Base-by-base conservation (phyloP, 371 early-diverging fungal genomes). In the Batrachochytrium dendrobatidis region DNA sequence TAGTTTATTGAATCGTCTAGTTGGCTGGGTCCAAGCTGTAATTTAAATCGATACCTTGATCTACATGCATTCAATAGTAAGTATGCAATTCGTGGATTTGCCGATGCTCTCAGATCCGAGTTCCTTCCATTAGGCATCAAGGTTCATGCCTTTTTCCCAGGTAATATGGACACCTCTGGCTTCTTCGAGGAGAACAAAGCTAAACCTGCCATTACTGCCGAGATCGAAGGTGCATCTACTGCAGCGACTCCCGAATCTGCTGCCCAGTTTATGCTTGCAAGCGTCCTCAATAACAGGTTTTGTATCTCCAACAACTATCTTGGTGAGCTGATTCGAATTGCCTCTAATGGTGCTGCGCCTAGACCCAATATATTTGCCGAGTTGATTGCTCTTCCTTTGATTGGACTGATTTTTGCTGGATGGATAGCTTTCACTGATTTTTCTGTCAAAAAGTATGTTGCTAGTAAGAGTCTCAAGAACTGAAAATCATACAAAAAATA, bases 131-230 rank as follows among this genome's bases (percentile, higher is more conserved):
- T 69, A 35, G 60, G 61, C 18, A 53, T 66, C 49, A 32, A 60
- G 1, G 69, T 76, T 30, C 71, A 71, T 34, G 32, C 67, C 6
- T 69, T 44, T 53, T 58, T 54, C 43, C 77, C 77, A 6, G 66
- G 64, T 22, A 72, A 70, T 63, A 72, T 77, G 53, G 66, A 68
- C 61, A 71, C 77, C 22, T 68, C 68, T 10, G 72, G 74, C 3
- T 73, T 56, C 34, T 62, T 31, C 29, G 62, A 60, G n/a, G 77
- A 77, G 60, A 72, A 72, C 57, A 53, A 63, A 54, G 63, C 66
- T 12, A 77, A 77, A 51, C 77, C 77, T 29, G 64, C 56, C 30
- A 63, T 74, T 33, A 73, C 70, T 25, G 56, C 53, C 25, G 48
- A 61, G 43, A 63, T 77, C 53, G 77, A 77, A 50, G 77, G 73